Base-by-base conservation (phyloP, 106 monocot genomes). In the Dactylorhiza incarnata region DNA sequence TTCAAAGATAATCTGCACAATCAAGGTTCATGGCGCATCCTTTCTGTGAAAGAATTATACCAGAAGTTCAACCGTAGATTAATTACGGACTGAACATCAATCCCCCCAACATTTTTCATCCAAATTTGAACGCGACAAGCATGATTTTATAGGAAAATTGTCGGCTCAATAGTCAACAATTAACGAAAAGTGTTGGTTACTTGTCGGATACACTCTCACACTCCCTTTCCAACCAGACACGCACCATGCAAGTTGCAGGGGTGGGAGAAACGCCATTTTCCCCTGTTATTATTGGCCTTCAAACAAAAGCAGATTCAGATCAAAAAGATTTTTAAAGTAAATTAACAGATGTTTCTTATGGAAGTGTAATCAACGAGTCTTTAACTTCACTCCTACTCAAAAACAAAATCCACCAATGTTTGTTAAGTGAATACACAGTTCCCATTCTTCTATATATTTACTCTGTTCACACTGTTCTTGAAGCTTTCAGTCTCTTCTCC, bases 361-460 rank as follows among this genome's bases (percentile, higher is more conserved):
- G 56, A 79, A 71, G 49, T 22, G 47, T 45, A 68, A 68, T 69
- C 61, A 52, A 70, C 43, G 74, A 85, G 48, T 73, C 88, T 86
- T 94, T 81, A 62, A 74, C 91, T 91, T 94, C 69, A 89, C 94
- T 89, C 81, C 80, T 89, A 92, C 92, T 89, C 85, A 61, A 51
- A 62, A 75, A 46, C 16, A 51, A 62, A 68, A 46, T 17, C 63
- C 51, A 71, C 2, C n/a, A 56, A 23, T 76, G 44, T 4, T 63
- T 5, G 56, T 51, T 49, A 44, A 65, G 72, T 13, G 4, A 14
- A 61, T 68, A 17, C 80, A 55, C 58, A 23, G 67, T 59, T 45
- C 37, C 65, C n/a, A 59, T 51, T 72, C 17, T 45, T 14, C 48
- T 68, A 25, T 43, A 44, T 75, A 13, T 25, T 47, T 26, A 16